Evolutionary conservation across 768 basidiomycete species (phyloP), one percentile per base, ranked within the genome.

Genomic region (Lactifluus hygrophoroides): DNA sequence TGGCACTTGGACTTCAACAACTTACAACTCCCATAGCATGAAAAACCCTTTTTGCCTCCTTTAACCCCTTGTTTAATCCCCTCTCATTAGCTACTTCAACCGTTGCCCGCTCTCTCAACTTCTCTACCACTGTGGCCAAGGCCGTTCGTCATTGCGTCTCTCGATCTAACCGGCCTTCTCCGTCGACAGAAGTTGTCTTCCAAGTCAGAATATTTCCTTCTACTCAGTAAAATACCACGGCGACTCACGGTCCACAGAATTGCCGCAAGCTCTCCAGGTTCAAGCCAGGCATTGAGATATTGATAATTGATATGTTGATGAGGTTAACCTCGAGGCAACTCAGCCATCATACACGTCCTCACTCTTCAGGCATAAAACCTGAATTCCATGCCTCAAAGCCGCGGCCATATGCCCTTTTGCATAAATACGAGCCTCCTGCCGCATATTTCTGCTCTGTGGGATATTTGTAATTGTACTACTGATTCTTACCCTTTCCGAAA

Each of bases 391-490:
- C 88, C 88, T 61, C 74, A 80, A 64, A 75, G 81, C 3, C 81
- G 86, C 40, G 86, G 86, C 5, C 87, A n/a, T n/a, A n/a, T n/a
- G n/a, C n/a, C n/a, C n/a, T n/a, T 88, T 11, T 88, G 88, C 34
- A 73, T 89, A 27, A 83, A 86, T 76, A 86, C 83, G 63, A 64
- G 78, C 59, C 43, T 35, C 11, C 11, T 35, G 51, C 37, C 30
- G 47, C 25, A 53, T 49, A 45, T 21, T 61, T 35, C 21, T 57
- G 28, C 52, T 59, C 55, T 57, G 27, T 55, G 51, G 53, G 49
- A 35, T 25, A 1, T n/a, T 43, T 57, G 23, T 59, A n/a, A n/a
- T 25, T 43, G 43, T 14, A 14, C 62, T 43, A 16, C 38, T 49
- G 45, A 55, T 57, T 49, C 57, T 63, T 59, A 63, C 27, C 34